Base-by-base conservation (phyloP, 805 yeast species). In the Pichia kluyveri region DNA sequence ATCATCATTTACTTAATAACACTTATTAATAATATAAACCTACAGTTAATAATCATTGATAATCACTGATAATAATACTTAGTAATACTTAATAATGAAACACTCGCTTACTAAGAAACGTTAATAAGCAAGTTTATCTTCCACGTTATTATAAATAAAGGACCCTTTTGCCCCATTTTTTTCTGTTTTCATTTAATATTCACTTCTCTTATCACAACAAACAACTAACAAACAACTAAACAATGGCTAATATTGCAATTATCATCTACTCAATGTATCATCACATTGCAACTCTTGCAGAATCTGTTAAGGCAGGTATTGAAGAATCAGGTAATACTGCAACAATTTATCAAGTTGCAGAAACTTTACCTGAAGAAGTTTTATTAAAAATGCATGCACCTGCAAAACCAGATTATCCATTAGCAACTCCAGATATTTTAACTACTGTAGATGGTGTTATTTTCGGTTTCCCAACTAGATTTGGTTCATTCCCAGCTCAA, bases 381-480 rank as follows among this genome's bases (percentile, higher is more conserved):
- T 69, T 86, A 49, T 62, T 62, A 19, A 50, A 62, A 49, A 69
- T 86, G 70, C 76, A 79, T 56, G 88, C 90, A 36, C 80, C 86
- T 40, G 71, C 77, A 47, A 79, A 80, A 63, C 80, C 83, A 50
- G 69, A 73, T 48, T 69, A 70, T 53, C 90, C 93, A 55, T 69
- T 77, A 59, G 86, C 86, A 45, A 72, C 84, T 15, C 57, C 66
- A 10, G 83, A 77, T 19, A 74, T 79, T 18, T 71, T 88, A 55
- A 61, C 68, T 4, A 69, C 73, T 54, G 84, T 82, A 71, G 95
- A 89, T 61, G 95, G 90, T 42, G 79, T 83, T 70, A 55, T 89
- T 55, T 85, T 88, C 58, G 96, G 96, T 62, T 65, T 85, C 57
- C 95, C 96, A 59, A 84, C 96, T 48, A 80, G 96, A 69, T 88